Evolutionary conservation across 331 rosid genomes (phyloP).

Genomic region (Quercus phellos): DNA sequence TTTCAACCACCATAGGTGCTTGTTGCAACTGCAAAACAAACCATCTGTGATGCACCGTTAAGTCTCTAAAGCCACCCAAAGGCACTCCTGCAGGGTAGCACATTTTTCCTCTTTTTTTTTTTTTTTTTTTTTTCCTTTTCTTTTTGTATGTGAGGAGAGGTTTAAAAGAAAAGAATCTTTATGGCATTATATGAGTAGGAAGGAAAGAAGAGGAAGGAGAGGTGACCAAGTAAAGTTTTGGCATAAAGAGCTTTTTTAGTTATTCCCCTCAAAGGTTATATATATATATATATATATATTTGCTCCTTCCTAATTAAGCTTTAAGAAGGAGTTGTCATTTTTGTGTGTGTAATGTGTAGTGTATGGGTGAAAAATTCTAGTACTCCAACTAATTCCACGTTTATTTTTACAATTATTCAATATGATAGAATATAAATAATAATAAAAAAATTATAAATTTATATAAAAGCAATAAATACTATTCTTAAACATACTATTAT

Average conservation of each 20-base stretch:
- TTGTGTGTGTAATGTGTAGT: no score
- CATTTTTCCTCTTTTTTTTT: conserved; percentile 29
- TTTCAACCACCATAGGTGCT: conserved; percentile 7
- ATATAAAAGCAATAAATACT: no score
- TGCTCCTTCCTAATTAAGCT: no score
- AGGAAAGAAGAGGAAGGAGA: conserved; percentile 28
- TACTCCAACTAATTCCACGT: no score
- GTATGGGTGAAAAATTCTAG: no score
- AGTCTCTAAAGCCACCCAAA: conserved; percentile 23
- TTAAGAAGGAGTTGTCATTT: no score
- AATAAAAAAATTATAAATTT: no score
- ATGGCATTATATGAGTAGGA: conserved; percentile 6
- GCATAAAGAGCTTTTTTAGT: conserved; percentile 31
- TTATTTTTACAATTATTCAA: no score
- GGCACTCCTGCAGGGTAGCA: conserved; percentile 42
- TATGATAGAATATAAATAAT: no score
- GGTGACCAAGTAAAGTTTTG: conserved; percentile 37
- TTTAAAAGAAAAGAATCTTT: conserved; percentile 49
- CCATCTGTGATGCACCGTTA: conserved; percentile 33
- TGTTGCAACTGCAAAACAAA: conserved; percentile 13
- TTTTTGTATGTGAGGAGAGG: conserved; percentile 8
- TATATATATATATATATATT: no score
- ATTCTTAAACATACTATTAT: no score
- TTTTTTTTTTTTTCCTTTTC: conserved; percentile 6
- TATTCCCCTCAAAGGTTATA: conserved; percentile 29